Conservation (phyloP, 495 filamentous ascomycete genomes). For the Aspergillus carlsbadensis region DNA sequence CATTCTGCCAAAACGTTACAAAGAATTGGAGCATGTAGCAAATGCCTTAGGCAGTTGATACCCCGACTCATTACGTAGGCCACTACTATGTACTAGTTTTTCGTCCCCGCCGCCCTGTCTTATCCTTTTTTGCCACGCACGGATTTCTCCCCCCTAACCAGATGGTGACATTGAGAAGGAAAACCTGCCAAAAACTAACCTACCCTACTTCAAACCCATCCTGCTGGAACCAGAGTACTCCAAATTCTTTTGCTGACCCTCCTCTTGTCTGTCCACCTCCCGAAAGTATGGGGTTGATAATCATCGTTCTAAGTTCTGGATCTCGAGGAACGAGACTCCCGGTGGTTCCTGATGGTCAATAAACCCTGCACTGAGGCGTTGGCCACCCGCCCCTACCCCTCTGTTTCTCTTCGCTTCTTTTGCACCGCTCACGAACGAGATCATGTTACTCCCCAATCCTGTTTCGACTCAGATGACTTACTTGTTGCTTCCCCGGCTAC, state of each 20-base stretch:
- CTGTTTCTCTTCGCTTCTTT: slow-evolving; percentile 19
- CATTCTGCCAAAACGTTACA: too few species aligned
- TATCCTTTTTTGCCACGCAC: slow-evolving; percentile 15
- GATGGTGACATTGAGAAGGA: neutral
- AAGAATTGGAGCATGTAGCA: too few species aligned
- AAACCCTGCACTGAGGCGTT: neutral
- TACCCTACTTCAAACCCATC: neutral
- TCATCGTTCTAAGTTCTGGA: neutral
- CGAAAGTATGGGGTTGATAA: neutral
- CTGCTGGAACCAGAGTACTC: neutral
- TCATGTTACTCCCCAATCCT: slow-evolving; percentile 15
- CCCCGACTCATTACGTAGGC: too few species aligned
- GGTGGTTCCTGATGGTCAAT: neutral
- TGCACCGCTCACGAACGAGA: slow-evolving; percentile 13
- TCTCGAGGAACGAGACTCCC: neutral
- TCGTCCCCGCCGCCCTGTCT: neutral
- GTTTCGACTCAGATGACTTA: slow-evolving; percentile 14
- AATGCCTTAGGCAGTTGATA: too few species aligned
- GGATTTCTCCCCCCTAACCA: slow-evolving; percentile 5
- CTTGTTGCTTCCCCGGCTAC: slow-evolving; percentile 6
- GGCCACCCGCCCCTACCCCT: slow-evolving; percentile 12
- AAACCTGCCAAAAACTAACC: neutral
- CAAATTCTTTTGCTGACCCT: neutral
- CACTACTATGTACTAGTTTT: neutral
- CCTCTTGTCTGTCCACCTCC: neutral